Conservation (phyloP, 306 rosid genomes). For the Trichosanthes truncata region DNA sequence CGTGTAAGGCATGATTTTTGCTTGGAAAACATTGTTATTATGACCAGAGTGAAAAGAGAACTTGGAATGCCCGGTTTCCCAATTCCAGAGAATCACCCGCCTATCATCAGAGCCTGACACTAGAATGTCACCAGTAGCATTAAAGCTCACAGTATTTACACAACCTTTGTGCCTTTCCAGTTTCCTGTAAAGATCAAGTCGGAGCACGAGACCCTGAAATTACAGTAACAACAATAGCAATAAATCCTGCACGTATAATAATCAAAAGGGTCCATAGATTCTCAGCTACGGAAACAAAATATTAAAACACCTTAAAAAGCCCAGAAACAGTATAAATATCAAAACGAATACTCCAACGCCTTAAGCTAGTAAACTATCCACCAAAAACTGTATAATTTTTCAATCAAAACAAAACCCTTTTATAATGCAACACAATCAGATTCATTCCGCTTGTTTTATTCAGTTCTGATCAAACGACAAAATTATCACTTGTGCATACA, state of each 20-base stretch:
- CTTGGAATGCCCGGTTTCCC: slow-evolving; percentile 50
- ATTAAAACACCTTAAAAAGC: background rate
- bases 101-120: slow-evolving; percentile 80
- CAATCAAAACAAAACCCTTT: background rate
- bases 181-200: slow-evolving; percentile 51
- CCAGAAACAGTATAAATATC: background rate
- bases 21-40: slow-evolving; percentile 64
- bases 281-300: background rate
- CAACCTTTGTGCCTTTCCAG: slow-evolving; percentile 69
- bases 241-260: background rate
- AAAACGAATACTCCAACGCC: background rate
- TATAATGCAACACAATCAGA: background rate
- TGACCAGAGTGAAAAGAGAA: slow-evolving; percentile 63
- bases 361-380: background rate
- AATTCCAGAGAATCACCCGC: slow-evolving; percentile 74
- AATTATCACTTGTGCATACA: background rate
- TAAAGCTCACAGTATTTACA: slow-evolving; percentile 80
- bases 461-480: background rate
- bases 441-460: background rate
- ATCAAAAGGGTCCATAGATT: background rate
- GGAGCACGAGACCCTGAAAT: slow-evolving; percentile 66
- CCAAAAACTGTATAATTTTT: background rate
- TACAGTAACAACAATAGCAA: background rate
- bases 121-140: slow-evolving; percentile 57
- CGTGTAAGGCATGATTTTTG: slow-evolving; percentile 64